Base-by-base conservation (phyloP, 2,329 filamentous ascomycete species). In the Proliferodiscus dingleyae region DNA sequence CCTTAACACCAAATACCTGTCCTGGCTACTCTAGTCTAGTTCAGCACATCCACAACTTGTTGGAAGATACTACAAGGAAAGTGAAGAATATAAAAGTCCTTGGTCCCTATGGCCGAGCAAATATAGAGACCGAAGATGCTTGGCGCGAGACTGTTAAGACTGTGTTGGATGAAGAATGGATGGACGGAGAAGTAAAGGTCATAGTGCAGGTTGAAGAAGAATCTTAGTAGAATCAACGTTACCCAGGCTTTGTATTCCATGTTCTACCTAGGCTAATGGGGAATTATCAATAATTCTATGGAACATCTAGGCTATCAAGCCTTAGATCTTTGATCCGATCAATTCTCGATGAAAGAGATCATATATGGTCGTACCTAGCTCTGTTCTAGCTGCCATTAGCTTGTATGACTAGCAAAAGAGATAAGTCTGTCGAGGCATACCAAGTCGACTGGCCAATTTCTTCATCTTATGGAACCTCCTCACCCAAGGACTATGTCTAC, bases 161-260 rank as follows among this genome's bases (percentile, higher is more conserved):
- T 30, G 45, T 63, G 10, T 45, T 37, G 30, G 45, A 55, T 10
- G 42, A 43, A n/a, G 57, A 59, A 19, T 63, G 58, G 58, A 58
- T 64, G 60, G 60, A 63, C 48, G 55, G 58, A 39, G 54, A 59
- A 9, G 51, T 61, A 10, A 59, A 49, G 34, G 49, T 56, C 39
- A 43, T 63, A 13, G 49, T 55, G 15, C 41, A 57, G 23, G 44
- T 59, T 8, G 49, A 51, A 26, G 44, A 52, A 18, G 29, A 39
- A 3, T 21, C 36, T 39, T 49, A 28, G 15, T n/a, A n/a, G n/a
- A n/a, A n/a, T n/a, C n/a, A n/a, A n/a, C n/a, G n/a, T n/a, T n/a
- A 26, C 11, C 24, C 6, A 11, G 11, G 24, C 24, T 26, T 26
- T 26, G 19, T 26, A 11, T 6, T 6, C 6, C 24, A 26, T 26